Evolutionary conservation across 2,329 filamentous ascomycete genomes (phyloP).

Genomic region (Sarocladium brachiariae): DNA sequence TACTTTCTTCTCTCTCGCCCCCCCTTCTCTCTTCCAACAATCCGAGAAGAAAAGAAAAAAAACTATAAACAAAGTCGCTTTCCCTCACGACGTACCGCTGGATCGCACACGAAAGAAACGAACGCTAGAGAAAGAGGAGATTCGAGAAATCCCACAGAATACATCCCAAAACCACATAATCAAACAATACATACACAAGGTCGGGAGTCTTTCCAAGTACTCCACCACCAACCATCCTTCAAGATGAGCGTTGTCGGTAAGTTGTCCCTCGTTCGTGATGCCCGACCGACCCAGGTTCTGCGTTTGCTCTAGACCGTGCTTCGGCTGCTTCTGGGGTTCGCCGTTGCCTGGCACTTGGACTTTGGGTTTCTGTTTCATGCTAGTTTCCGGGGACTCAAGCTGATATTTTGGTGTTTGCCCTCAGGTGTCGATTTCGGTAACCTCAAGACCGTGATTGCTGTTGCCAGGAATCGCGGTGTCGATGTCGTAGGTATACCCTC

Average conservation of each 20-base stretch:
- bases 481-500: conserved; percentile 73
- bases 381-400: neutral
- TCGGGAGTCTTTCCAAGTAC: conserved; percentile 8
- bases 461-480: conserved; percentile 96
- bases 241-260: conserved; percentile 49
- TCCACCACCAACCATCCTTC: conserved; percentile 24
- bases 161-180: conserved; percentile 3
- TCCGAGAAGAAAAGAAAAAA: neutral
- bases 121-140: neutral
- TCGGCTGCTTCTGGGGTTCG: neutral
- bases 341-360: neutral
- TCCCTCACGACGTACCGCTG: neutral
- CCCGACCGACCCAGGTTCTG: neutral
- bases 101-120: neutral
- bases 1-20: conserved; percentile 8
- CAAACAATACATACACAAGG: conserved; percentile 2
- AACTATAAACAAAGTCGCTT: neutral
- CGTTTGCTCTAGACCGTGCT: too few species aligned
- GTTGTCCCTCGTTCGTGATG: conserved; percentile 17
- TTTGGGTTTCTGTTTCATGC: neutral
- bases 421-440: conserved; percentile 92
- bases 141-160: neutral
- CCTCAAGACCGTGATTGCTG: conserved; percentile 93
- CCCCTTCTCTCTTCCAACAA: conserved; percentile 1
- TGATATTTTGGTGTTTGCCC: conserved; percentile 10